These are phyloP conservation scores for Salix viminalis DNA, from an alignment of 345 rosid genomes.

Conservation along the genomic window DNA sequence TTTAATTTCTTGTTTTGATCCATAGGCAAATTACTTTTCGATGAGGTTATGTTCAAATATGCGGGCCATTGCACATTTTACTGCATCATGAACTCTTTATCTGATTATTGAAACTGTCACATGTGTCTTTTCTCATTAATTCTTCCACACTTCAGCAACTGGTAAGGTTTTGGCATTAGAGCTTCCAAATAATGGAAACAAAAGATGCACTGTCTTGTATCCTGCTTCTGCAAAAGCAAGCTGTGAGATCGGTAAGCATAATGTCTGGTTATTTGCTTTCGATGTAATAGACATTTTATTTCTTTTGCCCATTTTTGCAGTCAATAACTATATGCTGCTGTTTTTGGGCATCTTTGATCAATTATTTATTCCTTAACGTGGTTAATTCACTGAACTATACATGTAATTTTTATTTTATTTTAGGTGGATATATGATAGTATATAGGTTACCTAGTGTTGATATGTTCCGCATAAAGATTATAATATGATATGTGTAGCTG, in stretches of 20 bases:
- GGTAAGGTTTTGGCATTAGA: conserved; percentile 90
- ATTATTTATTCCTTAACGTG: background rate
- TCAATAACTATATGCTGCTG: background rate
- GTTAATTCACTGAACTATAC: background rate
- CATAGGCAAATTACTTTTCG: background rate
- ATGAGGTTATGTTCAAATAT: background rate
- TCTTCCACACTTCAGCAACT: conserved; percentile 53
- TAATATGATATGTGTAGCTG: background rate
- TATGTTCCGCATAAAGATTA: background rate
- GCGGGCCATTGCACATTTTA: background rate
- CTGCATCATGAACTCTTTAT: background rate
- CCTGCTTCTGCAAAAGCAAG: conserved; percentile 93
- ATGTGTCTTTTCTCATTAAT: background rate
- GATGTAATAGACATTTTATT: background rate
- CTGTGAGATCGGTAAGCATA: conserved; percentile 69
- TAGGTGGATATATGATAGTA: background rate
- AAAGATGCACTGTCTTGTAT: conserved; percentile 73
- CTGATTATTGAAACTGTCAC: background rate
- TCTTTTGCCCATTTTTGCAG: background rate
- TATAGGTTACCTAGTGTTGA: background rate
- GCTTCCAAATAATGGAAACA: conserved; percentile 64
- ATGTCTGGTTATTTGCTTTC: conserved; percentile 2
- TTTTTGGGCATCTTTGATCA: background rate
- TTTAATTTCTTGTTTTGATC: background rate
- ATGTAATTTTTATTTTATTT: background rate